Base-by-base conservation (phyloP, 1,284 basidiomycete genomes). In the Cutaneotrichosporon arboriforme region DNA sequence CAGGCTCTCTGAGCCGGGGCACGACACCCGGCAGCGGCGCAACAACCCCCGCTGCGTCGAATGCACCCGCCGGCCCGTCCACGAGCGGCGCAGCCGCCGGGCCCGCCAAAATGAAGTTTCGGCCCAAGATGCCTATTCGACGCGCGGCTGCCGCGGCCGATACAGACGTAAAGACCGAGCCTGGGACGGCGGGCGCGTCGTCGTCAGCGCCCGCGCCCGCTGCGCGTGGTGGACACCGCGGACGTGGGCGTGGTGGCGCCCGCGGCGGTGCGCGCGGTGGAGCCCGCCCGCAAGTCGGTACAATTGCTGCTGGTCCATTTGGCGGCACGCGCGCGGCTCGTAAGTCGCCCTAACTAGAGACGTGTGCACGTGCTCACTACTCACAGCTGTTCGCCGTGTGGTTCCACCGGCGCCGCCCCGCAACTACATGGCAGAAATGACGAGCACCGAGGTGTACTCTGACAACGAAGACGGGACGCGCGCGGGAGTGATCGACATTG, bases 391-490 rank as follows among this genome's bases (percentile, higher is more conserved):
- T 10, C 59, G 55, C 13, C 38, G 49, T 3, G 53, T 54, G 4
- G 45, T 47, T 1, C 52, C 55, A 4, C 51, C 59, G 1, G 37
- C 59, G 3, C 59, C 59, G 14, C 36, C 50, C 4, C 26, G 52
- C 8, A 37, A 35, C n/a, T 47, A 43, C 41, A 49, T 49, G 52
- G 33, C 44, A 15, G 55, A 57, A 13, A 31, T 47, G 18, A 39
- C 46, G 34, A 45, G 23, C 17, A 35, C 52, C 42, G 54, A 61
- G 60, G 70, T 59, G 38, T 90, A 91, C 73, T 90, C 88, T n/a
- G 89, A 91, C 61, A 84, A 86, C 21, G 89, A 91, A 65, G 87
- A 89, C 52, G 87, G 86, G 9, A 83, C 86, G n/a, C 85, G 87
- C 67, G 10, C 46, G 0, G 57, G 56, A 4, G 87, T 90, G 50